Evolutionary conservation across 2,329 filamentous ascomycete species (phyloP).

Genomic region (Scytalidium lignicola): DNA sequence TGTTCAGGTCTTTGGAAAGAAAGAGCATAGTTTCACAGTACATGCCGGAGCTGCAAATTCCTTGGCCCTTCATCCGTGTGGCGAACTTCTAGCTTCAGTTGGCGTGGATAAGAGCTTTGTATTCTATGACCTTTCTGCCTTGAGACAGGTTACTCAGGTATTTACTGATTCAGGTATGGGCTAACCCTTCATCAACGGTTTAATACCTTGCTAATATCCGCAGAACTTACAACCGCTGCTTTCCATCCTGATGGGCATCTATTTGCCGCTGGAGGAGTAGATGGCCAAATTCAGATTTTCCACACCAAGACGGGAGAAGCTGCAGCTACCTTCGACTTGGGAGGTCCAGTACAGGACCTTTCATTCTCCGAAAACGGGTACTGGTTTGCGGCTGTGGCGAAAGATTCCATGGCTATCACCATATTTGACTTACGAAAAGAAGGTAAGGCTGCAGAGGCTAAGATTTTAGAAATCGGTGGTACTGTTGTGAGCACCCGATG

Average conservation of each 20-base stretch:
- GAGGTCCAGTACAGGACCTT: conserved; percentile 67
- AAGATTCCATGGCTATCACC: conserved; percentile 71
- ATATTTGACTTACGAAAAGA: conserved; percentile 93
- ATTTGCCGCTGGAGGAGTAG: conserved; percentile 74
- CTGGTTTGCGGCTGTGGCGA: conserved; percentile 81
- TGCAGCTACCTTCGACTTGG: conserved; percentile 68
- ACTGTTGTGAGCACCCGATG: conserved; percentile 73
- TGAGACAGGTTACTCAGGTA: conserved; percentile 69
- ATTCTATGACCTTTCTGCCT: conserved; percentile 71
- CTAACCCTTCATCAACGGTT: background rate
- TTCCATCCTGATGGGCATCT: conserved; percentile 98
- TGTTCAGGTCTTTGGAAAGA: conserved; percentile 71
- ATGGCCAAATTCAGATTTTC: conserved; percentile 82
- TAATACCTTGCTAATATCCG: conserved; percentile 10
- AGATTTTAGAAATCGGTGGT: conserved; percentile 80
- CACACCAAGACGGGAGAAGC: conserved; percentile 75
- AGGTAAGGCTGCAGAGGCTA: conserved; percentile 72
- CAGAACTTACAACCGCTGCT: conserved; percentile 56
- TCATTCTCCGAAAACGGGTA: conserved; percentile 95
- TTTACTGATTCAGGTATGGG: conserved; percentile 74
- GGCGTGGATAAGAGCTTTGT: conserved; percentile 90
- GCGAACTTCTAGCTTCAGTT: conserved; percentile 77
- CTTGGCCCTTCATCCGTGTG: conserved; percentile 76
- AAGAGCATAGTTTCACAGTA: conserved; percentile 64
- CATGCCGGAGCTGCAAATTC: conserved; percentile 79